These are phyloP conservation scores for Hericium erinaceus DNA, from an alignment of 768 basidiomycete genomes.

Conservation along the genomic window DNA sequence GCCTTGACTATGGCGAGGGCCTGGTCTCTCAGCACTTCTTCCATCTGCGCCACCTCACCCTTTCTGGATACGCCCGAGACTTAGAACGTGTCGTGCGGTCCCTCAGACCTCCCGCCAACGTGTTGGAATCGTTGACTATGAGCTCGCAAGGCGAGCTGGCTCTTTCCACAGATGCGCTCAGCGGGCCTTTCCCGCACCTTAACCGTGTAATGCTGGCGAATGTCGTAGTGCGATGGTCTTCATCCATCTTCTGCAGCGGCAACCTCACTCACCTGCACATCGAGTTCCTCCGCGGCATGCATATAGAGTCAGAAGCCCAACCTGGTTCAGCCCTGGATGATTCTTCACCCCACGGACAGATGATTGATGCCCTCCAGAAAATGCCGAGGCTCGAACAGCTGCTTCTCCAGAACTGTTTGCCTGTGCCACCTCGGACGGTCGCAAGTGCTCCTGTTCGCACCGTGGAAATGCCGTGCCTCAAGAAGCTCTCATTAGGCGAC, in stretches of 20 bases:
- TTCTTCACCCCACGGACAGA: neutral
- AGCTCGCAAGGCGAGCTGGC: neutral
- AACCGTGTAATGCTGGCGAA: neutral
- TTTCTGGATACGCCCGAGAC: neutral
- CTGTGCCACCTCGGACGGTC: no score
- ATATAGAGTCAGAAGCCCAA: neutral
- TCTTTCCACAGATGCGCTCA: neutral
- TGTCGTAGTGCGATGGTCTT: neutral
- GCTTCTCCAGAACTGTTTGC: neutral
- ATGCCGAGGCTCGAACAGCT: neutral
- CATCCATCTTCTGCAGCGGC: neutral
- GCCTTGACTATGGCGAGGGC: neutral
- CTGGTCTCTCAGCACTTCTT: neutral
- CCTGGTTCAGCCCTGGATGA: neutral
- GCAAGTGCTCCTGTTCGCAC: no score
- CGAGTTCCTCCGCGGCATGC: neutral
- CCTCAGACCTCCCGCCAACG: neutral
- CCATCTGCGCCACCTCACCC: neutral
- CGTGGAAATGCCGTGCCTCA: no score
- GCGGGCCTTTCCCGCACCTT: neutral
- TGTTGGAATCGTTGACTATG: neutral
- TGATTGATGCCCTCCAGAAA: neutral
- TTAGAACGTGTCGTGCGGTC: neutral
- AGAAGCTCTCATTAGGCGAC: no score
- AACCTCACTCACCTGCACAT: neutral